A percentile compares a stretch with the other conserved stretches of the same genome.
Conservation (phyloP, 2,329 filamentous ascomycete genomes). For the Fusarium sp. region DNA sequence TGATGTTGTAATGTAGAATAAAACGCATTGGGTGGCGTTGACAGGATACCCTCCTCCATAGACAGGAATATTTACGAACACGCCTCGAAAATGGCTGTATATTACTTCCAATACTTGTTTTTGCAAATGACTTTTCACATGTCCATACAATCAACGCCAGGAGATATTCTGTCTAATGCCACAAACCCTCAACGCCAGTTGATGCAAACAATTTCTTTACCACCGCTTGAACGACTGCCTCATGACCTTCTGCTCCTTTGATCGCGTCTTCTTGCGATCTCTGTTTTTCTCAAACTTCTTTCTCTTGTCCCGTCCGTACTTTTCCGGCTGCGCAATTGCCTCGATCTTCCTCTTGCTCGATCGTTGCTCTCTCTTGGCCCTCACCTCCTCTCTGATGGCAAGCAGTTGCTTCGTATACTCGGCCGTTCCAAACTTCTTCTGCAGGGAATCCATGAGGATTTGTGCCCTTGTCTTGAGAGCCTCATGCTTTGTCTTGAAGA, state of each 20-base stretch:
- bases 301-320: slow-evolving; percentile 79
- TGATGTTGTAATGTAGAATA: slow-evolving; percentile 34
- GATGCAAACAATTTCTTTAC: slow-evolving; percentile 44
- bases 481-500: slow-evolving; percentile 76
- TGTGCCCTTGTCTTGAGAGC: slow-evolving; percentile 76
- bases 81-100: slow-evolving; percentile 5
- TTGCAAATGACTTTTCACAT: slow-evolving; percentile 26
- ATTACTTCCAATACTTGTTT: slow-evolving; percentile 14
- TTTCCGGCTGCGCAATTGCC: slow-evolving; percentile 84
- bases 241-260: slow-evolving; percentile 75
- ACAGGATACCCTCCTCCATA: slow-evolving; percentile 37
- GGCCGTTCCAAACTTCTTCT: slow-evolving; percentile 84
- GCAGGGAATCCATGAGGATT: slow-evolving; percentile 82
- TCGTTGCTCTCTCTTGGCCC: slow-evolving; percentile 76
- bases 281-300: slow-evolving; percentile 87
- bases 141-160: slow-evolving; percentile 33
- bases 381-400: slow-evolving; percentile 78
- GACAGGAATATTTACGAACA: slow-evolving; percentile 9
- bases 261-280: slow-evolving; percentile 82
- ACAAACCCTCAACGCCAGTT: slow-evolving; percentile 44
- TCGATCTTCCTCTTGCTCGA: slow-evolving; percentile 90
- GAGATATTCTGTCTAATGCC: slow-evolving; percentile 25
- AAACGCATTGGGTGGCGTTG: slow-evolving; percentile 38
- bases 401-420: slow-evolving; percentile 81
- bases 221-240: slow-evolving; percentile 74